These are phyloP conservation scores for Simplicillium aogashimaense DNA, from an alignment of 2,329 filamentous ascomycete genomes.

Conservation along the genomic window DNA sequence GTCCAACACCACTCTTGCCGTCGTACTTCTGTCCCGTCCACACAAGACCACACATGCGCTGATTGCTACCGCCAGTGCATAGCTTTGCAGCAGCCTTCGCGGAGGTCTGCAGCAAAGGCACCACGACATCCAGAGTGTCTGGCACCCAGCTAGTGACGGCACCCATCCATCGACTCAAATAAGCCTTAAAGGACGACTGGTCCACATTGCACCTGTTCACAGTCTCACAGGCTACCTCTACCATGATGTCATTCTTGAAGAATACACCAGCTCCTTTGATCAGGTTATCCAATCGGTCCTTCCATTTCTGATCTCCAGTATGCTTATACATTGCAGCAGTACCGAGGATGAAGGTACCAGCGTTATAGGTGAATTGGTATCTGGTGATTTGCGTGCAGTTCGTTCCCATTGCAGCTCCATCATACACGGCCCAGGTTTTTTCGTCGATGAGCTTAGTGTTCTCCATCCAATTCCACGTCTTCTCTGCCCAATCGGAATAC, in stretches of 20 bases:
- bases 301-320: constrained; percentile 41
- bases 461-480: constrained; percentile 60
- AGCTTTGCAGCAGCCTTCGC: constrained; percentile 46
- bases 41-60: constrained; percentile 48
- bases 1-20: constrained; percentile 51
- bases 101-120: constrained; percentile 42
- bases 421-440: constrained; percentile 49
- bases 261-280: constrained; percentile 43
- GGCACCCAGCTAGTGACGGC: constrained; percentile 54
- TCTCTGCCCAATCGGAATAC: constrained; percentile 69
- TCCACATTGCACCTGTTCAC: constrained; percentile 51
- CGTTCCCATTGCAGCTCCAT: constrained; percentile 45
- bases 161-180: constrained; percentile 51
- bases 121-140: constrained; percentile 41
- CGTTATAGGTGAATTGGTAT: constrained; percentile 62
- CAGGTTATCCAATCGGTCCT: constrained; percentile 45
- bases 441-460: constrained; percentile 45
- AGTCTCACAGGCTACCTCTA: constrained; percentile 55
- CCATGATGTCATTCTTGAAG: constrained; percentile 51
- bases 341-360: constrained; percentile 55
- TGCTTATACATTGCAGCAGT: constrained; percentile 62
- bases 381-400: constrained; percentile 50
- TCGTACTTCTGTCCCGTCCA: constrained; percentile 51
- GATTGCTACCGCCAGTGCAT: constrained; percentile 46
- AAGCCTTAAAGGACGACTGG: constrained; percentile 55